A percentile compares a stretch with the other conserved stretches of the same genome.
phyloP scores from a whole-genome alignment of 2,329 filamentous ascomycete species.

The Pseudogymnoascus verrucosus region DNA sequence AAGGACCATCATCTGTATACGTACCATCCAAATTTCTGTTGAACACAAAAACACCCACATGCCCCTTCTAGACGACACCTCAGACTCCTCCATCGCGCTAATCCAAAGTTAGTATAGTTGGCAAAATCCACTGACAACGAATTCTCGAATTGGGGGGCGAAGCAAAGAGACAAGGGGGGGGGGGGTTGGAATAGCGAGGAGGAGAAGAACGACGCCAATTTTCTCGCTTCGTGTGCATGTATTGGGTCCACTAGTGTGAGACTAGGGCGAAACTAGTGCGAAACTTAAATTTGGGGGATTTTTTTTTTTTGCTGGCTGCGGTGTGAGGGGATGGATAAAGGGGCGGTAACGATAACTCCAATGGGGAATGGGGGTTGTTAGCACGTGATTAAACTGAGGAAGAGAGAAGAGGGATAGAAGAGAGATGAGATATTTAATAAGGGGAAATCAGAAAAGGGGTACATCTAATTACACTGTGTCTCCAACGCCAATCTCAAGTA shows the following conservation, averaged over 20 bases:
- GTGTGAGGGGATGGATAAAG: not conserved
- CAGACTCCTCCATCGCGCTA: not conserved
- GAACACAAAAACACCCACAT: not conserved
- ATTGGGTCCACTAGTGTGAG: conserved; percentile 3
- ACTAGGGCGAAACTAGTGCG: not conserved
- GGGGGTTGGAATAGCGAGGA: no score
- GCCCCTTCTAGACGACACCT: not conserved
- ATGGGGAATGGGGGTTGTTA: not conserved
- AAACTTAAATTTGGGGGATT: not conserved
- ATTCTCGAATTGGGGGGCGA: not conserved
- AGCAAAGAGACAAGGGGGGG: not conserved
- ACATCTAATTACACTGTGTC: not conserved
- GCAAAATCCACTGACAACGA: not conserved
- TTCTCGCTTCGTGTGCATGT: not conserved
- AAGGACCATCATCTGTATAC: not conserved
- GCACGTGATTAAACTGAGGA: not conserved
- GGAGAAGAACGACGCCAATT: not conserved
- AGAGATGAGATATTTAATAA: not conserved
- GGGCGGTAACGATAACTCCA: not conserved
- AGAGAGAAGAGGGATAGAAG: not conserved
- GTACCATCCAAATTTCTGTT: not conserved
- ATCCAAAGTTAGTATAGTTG: not conserved
- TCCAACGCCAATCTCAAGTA: not conserved
- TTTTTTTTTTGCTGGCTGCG: not conserved
- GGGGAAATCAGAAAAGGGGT: not conserved